Evolutionary conservation across 345 rosid species (phyloP), one percentile per base, ranked within the genome.

Genomic region (Citrus sp.): DNA sequence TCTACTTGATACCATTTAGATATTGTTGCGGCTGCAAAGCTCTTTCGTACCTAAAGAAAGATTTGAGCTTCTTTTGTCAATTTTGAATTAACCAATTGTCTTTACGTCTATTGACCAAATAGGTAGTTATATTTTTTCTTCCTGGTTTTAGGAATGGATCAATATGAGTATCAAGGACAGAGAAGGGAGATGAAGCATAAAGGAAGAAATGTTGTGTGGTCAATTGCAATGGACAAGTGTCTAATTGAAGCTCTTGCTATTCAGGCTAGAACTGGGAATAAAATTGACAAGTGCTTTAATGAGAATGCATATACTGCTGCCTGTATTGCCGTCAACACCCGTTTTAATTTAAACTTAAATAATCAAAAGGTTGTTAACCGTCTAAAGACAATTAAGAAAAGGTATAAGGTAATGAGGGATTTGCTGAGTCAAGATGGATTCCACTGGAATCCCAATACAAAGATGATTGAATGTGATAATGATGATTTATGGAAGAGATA

Each of bases 201-300:
- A 81, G 98, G 98, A 77, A 90, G 98, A 77, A 93, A 93, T 83
- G 96, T 93, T 77, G 91, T 92, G 9, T 93, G 98, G 98, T 93
- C 94, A 4, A 80, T 90, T 65, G 98, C 93, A 73, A 93, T 90
- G 98, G 98, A 92, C 84, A 93, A 90, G 83, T 93, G 98, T 74
- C 84, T 93, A 25, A 93, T 93, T 38, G 98, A 93, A 89, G 86
- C 98, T 78, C 91, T 93, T 78, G 90, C 96, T 64, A 69, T 92
- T 77, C 96, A 92, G 81, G 98, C 94, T 27, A 91, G 87, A 84
- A 93, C 77, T 56, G 98, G 96, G 75, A 93, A 93, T 82, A 93
- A 93, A 81, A 78, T 93, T 34, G 98, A 93, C 71, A 93, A 89
- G 80, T 91, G 93, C 77, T 91, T 93, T 77, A 91, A 92, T 38